These are phyloP conservation scores for Lentinula raphanica DNA, from an alignment of 768 basidiomycete genomes.

Conservation along the genomic window DNA sequence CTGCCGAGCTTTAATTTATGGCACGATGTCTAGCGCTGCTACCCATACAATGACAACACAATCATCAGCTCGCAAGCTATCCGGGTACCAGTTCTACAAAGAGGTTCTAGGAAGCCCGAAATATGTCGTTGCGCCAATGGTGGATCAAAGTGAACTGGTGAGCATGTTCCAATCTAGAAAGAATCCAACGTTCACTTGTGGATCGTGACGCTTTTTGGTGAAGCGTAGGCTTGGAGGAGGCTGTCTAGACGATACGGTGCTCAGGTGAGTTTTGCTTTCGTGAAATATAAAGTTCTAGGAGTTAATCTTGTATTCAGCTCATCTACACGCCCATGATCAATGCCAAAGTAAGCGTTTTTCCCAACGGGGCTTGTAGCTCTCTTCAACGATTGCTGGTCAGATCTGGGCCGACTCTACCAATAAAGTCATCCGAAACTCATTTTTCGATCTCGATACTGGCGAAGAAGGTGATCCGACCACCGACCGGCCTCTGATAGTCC, in stretches of 20 bases:
- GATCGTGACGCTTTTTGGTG: no score
- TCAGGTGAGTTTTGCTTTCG: constrained; percentile 41
- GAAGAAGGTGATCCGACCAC: constrained; percentile 76
- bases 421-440: constrained; percentile 52
- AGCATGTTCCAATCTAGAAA: constrained; percentile 21
- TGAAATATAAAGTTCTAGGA: neutral
- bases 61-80: constrained; percentile 35
- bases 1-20: neutral
- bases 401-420: constrained; percentile 55
- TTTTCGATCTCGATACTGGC: constrained; percentile 62
- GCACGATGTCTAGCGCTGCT: neutral
- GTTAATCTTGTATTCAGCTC: constrained; percentile 39
- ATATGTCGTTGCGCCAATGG: constrained; percentile 95
- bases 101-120: constrained; percentile 79
- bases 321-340: constrained; percentile 99
- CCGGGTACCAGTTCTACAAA: constrained; percentile 81
- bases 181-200: neutral
- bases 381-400: constrained; percentile 26
- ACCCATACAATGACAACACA: neutral
- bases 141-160: constrained; percentile 95
- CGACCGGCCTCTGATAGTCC: constrained; percentile 85
- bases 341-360: constrained; percentile 53
- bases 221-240: constrained; percentile 79
- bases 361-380: neutral
- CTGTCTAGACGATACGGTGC: constrained; percentile 80